These are phyloP conservation scores for Parachlorella kessleri DNA, from an alignment of 139 green algal species.

Conservation along the genomic window DNA sequence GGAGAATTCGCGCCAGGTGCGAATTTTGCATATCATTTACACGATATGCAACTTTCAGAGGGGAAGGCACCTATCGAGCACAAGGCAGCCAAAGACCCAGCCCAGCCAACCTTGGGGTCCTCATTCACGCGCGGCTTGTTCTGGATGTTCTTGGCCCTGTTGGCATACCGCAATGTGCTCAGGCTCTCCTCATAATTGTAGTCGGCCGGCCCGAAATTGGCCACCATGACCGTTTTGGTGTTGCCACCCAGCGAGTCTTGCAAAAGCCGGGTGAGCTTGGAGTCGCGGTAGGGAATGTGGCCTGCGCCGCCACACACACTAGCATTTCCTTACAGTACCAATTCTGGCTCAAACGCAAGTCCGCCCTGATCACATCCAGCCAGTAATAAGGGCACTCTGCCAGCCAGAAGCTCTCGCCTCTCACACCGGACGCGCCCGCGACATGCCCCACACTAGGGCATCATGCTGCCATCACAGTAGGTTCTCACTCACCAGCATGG, in stretches of 20 bases:
- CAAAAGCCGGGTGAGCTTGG: constrained; percentile 85
- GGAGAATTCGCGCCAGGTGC: too few species aligned
- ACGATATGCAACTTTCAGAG: too few species aligned
- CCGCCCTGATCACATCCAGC: too few species aligned
- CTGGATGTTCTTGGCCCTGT: constrained; percentile 89
- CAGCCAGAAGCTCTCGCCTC: not conserved
- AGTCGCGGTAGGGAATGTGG: constrained; percentile 86
- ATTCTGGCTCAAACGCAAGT: too few species aligned
- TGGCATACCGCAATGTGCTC: constrained; percentile 94
- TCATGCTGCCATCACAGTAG: not conserved
- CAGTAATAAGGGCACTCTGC: too few species aligned
- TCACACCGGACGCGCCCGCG: too few species aligned
- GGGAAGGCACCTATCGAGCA: too few species aligned
- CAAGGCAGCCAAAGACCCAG: too few species aligned
- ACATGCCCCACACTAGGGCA: not conserved
- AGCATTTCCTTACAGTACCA: too few species aligned
- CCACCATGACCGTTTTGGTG: constrained; percentile 75
- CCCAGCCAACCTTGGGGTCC: constrained; percentile 11
- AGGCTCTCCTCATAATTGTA: constrained; percentile 86
- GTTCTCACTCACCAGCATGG: constrained; percentile 9
- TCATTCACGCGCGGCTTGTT: constrained; percentile 88
- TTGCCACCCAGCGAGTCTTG: constrained; percentile 56
- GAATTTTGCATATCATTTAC: too few species aligned
- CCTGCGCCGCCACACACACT: too few species aligned
- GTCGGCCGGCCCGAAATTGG: constrained; percentile 84